These are phyloP conservation scores for Solanum habrochaites DNA, from an alignment of 257 asterid genomes.

Conservation along the genomic window DNA sequence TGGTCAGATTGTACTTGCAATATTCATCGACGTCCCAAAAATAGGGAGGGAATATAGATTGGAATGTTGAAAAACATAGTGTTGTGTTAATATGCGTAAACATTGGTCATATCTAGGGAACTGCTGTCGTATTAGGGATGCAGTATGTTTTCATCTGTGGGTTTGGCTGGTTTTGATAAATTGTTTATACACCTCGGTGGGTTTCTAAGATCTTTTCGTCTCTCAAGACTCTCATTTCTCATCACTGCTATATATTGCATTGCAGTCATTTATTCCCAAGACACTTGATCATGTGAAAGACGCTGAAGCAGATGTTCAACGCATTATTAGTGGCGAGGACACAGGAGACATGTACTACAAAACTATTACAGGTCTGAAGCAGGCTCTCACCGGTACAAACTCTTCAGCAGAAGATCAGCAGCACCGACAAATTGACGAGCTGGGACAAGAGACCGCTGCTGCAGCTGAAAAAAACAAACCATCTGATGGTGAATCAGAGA, in stretches of 20 bases:
- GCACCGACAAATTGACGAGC: constrained; percentile 4
- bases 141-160: neutral
- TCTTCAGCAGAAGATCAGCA: constrained; percentile 27
- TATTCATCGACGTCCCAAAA: neutral
- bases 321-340: constrained; percentile 63
- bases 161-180: neutral
- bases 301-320: constrained; percentile 80
- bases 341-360: constrained; percentile 73
- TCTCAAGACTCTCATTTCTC: neutral
- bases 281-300: constrained; percentile 71
- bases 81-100: neutral
- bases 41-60: neutral
- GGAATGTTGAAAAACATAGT: neutral
- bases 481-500: constrained; percentile 19
- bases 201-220: neutral
- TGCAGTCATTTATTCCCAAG: constrained; percentile 77
- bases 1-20: neutral
- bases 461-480: neutral
- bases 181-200: neutral
- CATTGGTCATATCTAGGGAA: neutral
- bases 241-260: neutral
- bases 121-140: neutral
- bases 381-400: constrained; percentile 39
- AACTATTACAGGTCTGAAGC: constrained; percentile 83
- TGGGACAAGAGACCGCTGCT: neutral